Evolutionary conservation across 345 rosid species (phyloP), one percentile per base, ranked within the genome.

Genomic region (Lepidium africanum): DNA sequence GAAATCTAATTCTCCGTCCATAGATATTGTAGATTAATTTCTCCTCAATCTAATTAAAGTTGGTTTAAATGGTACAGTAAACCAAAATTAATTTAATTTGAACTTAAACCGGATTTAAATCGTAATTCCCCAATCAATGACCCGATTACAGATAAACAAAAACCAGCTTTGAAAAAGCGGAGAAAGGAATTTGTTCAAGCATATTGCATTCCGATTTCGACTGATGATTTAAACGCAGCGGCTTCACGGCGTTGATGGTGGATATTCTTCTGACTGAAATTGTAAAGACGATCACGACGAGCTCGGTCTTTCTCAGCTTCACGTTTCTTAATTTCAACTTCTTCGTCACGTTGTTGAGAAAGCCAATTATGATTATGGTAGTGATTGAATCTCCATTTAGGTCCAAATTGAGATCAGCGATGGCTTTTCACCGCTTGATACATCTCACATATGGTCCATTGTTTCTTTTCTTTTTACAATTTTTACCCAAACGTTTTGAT

Each of bases 151-250:
- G 23, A 21, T n/a, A n/a, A n/a, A n/a, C n/a, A n/a, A n/a, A n/a
- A n/a, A n/a, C n/a, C 2, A 94, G 84, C 77, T 94, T 91, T 2
- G 96, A 82, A 81, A 94, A 91, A 5, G 89, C 84, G 0, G 96
- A 82, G 65, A 94, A 94, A 0, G 99, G 99, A 17, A 94, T 94
- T 86, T 91, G 96, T 39, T 94, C 97, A 2, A 89, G 89, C 99
- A 94, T 91, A 66, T 91, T 89, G 97, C 99, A 94, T 42, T 94
- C 99, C 0, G 99, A 96, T 53, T 94, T 91, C 99, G 45, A 94
- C 97, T 0, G 97, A 91, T 0, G 96, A 91, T 48, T 89, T 94
- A 43, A 86, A 89, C 1, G 80, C 85, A 0, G 97, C 96, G 0
- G 97, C 92, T 75, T 94, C 99, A 3, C 99, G 87, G 9, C 99